Conservation (phyloP, 441 rosid genomes). For the Eruca vesicaria region DNA sequence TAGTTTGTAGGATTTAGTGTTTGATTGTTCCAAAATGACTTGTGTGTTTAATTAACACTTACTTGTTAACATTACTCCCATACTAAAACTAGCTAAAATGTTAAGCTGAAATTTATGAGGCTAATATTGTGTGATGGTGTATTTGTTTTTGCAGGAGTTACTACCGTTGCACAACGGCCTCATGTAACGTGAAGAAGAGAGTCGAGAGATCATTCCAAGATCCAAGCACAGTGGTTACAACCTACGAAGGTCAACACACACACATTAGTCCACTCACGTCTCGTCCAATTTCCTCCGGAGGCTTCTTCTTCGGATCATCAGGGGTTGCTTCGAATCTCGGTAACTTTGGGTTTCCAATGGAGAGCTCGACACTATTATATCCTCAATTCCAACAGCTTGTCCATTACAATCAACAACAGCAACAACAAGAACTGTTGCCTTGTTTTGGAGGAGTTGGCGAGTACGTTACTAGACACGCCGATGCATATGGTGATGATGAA, state of each 20-base stretch:
- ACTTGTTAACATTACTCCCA: not conserved
- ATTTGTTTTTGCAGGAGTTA: constrained; percentile 50
- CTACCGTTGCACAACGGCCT: constrained; percentile 75
- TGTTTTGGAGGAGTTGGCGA: constrained; percentile 28
- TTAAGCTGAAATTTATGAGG: not conserved
- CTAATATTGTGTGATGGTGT: constrained; percentile 10
- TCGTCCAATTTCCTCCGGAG: constrained; percentile 34
- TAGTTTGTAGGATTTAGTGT: constrained; percentile 4
- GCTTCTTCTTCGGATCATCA: constrained; percentile 28
- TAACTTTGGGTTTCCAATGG: constrained; percentile 25
- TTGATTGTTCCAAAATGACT: not conserved
- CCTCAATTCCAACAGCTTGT: constrained; percentile 32
- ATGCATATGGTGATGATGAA: constrained; percentile 21
- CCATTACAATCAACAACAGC: constrained; percentile 35
- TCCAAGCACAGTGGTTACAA: constrained; percentile 63
- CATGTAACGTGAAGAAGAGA: constrained; percentile 78
- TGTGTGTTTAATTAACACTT: not conserved
- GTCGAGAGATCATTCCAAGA: constrained; percentile 64
- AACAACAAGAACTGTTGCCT: constrained; percentile 29
- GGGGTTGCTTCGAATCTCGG: constrained; percentile 7
- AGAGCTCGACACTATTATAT: constrained; percentile 15
- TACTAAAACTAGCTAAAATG: not conserved
- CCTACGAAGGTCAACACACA: constrained; percentile 74
- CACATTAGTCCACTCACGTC: constrained; percentile 59
- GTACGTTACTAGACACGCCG: constrained; percentile 23